These are phyloP conservation scores for Psilocybe tampanensis DNA, from an alignment of 768 basidiomycete species.

Conservation along the genomic window DNA sequence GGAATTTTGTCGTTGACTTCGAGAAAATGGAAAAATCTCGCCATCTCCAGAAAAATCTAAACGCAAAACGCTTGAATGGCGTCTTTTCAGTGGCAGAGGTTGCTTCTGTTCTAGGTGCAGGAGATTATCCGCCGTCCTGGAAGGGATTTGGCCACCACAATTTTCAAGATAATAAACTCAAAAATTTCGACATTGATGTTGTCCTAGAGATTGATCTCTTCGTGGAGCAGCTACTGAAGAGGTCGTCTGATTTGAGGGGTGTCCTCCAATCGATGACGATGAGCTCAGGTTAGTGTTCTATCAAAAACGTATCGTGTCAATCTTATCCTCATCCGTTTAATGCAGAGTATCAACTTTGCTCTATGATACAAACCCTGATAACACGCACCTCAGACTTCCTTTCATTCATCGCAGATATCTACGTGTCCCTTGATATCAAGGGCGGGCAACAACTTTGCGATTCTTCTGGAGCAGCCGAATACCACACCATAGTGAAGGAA, in stretches of 20 bases:
- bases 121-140: conserved; percentile 76
- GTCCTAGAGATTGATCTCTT: conserved; percentile 54
- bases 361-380: conserved; percentile 52
- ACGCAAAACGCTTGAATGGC: conserved; percentile 60
- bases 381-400: conserved; percentile 62
- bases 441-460: conserved; percentile 57
- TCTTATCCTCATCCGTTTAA: background rate
- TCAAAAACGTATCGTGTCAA: background rate
- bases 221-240: conserved; percentile 51
- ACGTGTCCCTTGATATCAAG: conserved; percentile 85
- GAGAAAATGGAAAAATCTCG: conserved; percentile 51
- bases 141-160: conserved; percentile 84
- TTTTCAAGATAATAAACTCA: conserved; percentile 49
- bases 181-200: conserved; percentile 51
- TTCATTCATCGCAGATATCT: conserved; percentile 63
- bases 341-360: conserved; percentile 43
- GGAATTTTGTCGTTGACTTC: conserved; percentile 68
- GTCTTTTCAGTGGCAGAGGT: conserved; percentile 64
- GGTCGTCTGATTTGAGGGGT: conserved; percentile 41
- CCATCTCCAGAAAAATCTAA: conserved; percentile 28
- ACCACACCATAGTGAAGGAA: conserved; percentile 65
- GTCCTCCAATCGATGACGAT: conserved; percentile 32
- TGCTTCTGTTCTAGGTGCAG: conserved; percentile 78
- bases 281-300: conserved; percentile 36
- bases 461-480: conserved; percentile 48